phyloP scores from a whole-genome alignment of 2,329 filamentous ascomycete genomes.

The Xenosphaeropsis pyriputrescens region DNA sequence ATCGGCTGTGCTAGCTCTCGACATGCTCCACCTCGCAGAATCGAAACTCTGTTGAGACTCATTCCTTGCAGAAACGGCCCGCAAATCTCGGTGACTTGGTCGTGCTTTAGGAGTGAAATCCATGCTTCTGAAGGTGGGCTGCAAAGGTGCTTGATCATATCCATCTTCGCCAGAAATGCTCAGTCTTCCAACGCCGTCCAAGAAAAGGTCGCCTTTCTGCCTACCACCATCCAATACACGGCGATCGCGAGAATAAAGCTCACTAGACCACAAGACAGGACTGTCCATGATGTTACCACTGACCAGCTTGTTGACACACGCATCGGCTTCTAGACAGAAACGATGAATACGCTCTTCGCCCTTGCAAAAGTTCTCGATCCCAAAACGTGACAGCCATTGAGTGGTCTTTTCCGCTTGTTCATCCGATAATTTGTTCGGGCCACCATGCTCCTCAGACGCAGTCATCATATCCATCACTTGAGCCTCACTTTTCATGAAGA shows the following conservation, averaged over 20 bases:
- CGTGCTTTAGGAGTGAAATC: conserved; percentile 27
- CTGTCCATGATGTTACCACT: conserved; percentile 74
- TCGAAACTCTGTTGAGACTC: conserved; percentile 57
- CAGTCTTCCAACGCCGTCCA: conserved; percentile 29
- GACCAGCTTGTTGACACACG: conserved; percentile 71
- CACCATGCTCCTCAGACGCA: conserved; percentile 68
- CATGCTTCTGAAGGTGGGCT: conserved; percentile 16
- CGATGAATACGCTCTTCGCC: conserved; percentile 92
- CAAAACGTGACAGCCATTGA: conserved; percentile 67
- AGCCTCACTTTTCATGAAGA: conserved; percentile 65
- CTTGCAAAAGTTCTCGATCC: conserved; percentile 84
- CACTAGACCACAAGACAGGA: conserved; percentile 83
- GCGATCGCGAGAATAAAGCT: conserved; percentile 71
- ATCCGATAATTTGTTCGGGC: conserved; percentile 90
- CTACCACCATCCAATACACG: conserved; percentile 30
- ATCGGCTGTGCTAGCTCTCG: conserved; percentile 44
- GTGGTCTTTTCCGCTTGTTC: conserved; percentile 79
- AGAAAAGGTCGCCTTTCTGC: conserved; percentile 31
- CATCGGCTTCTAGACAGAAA: conserved; percentile 81
- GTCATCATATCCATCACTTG: conserved; percentile 82
- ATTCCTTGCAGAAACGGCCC: conserved; percentile 43
- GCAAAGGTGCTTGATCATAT: conserved; percentile 14
- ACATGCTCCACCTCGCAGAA: conserved; percentile 47
- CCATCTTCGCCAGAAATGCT: conserved; percentile 30
- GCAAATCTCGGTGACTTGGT: conserved; percentile 39